Conservation (phyloP, 2,329 filamentous ascomycete species). For the Waltergamsia citrina region DNA sequence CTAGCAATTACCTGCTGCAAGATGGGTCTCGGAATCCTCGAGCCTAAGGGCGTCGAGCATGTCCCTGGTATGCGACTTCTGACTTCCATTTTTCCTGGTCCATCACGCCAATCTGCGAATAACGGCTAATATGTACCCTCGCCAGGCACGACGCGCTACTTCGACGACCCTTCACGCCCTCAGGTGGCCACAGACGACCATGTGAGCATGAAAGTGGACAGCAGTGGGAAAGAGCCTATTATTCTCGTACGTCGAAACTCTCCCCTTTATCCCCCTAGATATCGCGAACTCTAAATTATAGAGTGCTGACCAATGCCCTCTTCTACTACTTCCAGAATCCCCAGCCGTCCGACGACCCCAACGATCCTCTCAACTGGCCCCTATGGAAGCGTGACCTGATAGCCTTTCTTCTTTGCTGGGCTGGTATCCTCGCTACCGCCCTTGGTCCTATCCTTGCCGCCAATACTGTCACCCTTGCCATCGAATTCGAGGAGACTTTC, state of each 20-base stretch:
- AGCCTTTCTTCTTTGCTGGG: slow-evolving; percentile 66
- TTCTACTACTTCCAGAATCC: slow-evolving; percentile 37
- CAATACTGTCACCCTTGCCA: slow-evolving; percentile 69
- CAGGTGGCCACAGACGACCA: slow-evolving; percentile 29
- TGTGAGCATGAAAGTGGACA: slow-evolving; percentile 60
- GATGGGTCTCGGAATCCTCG: slow-evolving; percentile 57
- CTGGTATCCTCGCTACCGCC: slow-evolving; percentile 74
- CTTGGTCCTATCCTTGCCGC: slow-evolving; percentile 82
- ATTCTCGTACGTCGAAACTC: slow-evolving; percentile 52
- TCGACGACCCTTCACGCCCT: slow-evolving; percentile 45
- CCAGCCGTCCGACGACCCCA: slow-evolving; percentile 83
- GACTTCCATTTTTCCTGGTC: too few species aligned
- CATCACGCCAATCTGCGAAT: not conserved
- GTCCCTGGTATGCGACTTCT: slow-evolving; percentile 59
- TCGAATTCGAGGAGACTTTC: slow-evolving; percentile 56
- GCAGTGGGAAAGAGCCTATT: slow-evolving; percentile 54
- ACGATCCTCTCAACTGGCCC: slow-evolving; percentile 82
- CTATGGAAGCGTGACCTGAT: slow-evolving; percentile 78
- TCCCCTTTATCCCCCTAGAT: slow-evolving; percentile 1
- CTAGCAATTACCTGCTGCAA: slow-evolving; percentile 5
- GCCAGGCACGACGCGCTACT: slow-evolving; percentile 53
- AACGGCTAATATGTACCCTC: not conserved
- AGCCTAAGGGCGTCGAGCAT: slow-evolving; percentile 54
- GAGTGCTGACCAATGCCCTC: not conserved
- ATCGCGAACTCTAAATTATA: not conserved